phyloP scores from a whole-genome alignment of 2,329 filamentous ascomycete genomes.

The Neonectria sp. region DNA sequence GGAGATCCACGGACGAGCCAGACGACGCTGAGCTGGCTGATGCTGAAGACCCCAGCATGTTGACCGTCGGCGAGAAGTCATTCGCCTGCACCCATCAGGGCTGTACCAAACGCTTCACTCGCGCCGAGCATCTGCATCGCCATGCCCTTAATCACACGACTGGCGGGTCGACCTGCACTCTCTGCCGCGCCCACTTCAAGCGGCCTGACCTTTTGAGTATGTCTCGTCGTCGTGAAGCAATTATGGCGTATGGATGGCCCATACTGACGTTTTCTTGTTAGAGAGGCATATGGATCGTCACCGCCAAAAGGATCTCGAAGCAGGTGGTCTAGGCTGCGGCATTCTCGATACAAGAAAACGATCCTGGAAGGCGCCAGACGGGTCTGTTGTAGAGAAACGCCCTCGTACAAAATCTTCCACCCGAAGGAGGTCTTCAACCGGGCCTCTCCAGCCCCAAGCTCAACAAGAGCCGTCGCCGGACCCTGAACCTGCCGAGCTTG shows the following conservation, averaged over 20 bases:
- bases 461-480: conserved; percentile 26
- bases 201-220: conserved; percentile 65
- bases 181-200: conserved; percentile 74
- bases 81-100: conserved; percentile 59
- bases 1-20: conserved; percentile 13
- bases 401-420: conserved; percentile 28
- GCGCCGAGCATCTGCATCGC: conserved; percentile 71
- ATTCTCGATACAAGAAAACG: conserved; percentile 69
- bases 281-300: conserved; percentile 71
- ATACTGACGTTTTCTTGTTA: conserved; percentile 48
- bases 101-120: conserved; percentile 69
- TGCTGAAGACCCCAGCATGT: conserved; percentile 18
- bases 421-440: conserved; percentile 28
- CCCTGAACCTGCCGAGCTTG: conserved; percentile 8
- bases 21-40: conserved; percentile 18
- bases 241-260: neutral
- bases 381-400: conserved; percentile 65
- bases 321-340: conserved; percentile 65
- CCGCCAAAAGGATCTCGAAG: conserved; percentile 69
- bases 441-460: conserved; percentile 21
- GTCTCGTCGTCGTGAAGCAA: conserved; percentile 8
- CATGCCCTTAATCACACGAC: conserved; percentile 71
- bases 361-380: conserved; percentile 68
- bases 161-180: conserved; percentile 68
- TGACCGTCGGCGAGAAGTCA: conserved; percentile 35